phyloP scores from a whole-genome alignment of 2,329 filamentous ascomycete species.

The Dothideomycetes sp. region DNA sequence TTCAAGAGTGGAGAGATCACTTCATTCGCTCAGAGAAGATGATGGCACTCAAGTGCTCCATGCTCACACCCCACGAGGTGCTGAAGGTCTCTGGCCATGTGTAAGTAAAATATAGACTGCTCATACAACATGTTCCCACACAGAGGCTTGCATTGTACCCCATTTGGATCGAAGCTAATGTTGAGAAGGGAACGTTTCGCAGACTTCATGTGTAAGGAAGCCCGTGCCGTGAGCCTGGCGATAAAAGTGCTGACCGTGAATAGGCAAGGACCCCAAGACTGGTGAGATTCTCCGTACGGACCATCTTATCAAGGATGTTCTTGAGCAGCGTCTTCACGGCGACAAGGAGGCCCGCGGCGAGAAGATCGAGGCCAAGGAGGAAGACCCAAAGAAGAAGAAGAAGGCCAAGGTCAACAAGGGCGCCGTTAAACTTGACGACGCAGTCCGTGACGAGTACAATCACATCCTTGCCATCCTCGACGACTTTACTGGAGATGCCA shows the following conservation, averaged over 20 bases:
- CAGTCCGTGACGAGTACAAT: conserved; percentile 79
- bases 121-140: conserved; percentile 99
- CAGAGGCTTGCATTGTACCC: no score
- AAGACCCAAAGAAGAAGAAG: conserved; percentile 81
- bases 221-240: background rate
- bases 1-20: conserved; percentile 86
- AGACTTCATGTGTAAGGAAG: conserved; percentile 87
- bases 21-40: conserved; percentile 91
- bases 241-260: background rate
- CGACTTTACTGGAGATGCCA: conserved; percentile 81
- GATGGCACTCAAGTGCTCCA: conserved; percentile 90
- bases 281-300: conserved; percentile 95
- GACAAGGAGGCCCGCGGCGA: conserved; percentile 87
- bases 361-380: conserved; percentile 63
- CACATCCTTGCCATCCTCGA: conserved; percentile 86
- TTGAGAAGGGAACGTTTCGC: conserved; percentile 62
- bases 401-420: conserved; percentile 56
- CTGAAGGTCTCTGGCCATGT: conserved; percentile 91
- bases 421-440: conserved; percentile 72
- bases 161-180: no score
- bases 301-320: conserved; percentile 88
- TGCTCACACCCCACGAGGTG: conserved; percentile 84
- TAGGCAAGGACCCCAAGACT: conserved; percentile 67
- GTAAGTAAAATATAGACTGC: no score
- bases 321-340: conserved; percentile 77